Percentiles rank a stretch among this genome's conserved stretches.
These are phyloP conservation scores for Parascedosporium putredinis DNA, from an alignment of 2,329 filamentous ascomycete species.

Conservation along the genomic window DNA sequence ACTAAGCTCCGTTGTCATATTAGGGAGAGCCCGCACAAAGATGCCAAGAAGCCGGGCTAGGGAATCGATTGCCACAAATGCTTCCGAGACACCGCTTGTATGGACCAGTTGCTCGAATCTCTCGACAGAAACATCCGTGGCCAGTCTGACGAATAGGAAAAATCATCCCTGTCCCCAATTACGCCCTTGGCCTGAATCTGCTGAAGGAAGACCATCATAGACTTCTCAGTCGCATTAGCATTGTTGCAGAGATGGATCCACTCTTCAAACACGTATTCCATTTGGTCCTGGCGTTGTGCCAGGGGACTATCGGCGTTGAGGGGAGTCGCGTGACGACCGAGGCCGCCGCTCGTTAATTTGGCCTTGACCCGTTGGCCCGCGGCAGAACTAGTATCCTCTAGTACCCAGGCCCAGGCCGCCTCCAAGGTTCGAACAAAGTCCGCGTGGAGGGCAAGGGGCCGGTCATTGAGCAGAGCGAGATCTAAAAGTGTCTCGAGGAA, in stretches of 20 bases:
- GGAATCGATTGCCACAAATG: slow-evolving; percentile 60
- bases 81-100: slow-evolving; percentile 47
- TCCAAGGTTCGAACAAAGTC: slow-evolving; percentile 80
- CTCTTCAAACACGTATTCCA: slow-evolving; percentile 93
- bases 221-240: slow-evolving; percentile 62
- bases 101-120: slow-evolving; percentile 65
- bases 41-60: slow-evolving; percentile 70
- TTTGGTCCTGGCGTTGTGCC: slow-evolving; percentile 61
- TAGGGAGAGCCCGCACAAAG: slow-evolving; percentile 38
- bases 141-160: slow-evolving; percentile 66
- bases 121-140: slow-evolving; percentile 68
- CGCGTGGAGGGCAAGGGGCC: slow-evolving; percentile 67
- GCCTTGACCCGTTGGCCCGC: slow-evolving; percentile 62
- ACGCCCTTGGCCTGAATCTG: slow-evolving; percentile 70
- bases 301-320: slow-evolving; percentile 46
- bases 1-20: slow-evolving; percentile 27
- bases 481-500: slow-evolving; percentile 75
- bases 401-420: slow-evolving; percentile 70
- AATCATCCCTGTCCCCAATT: slow-evolving; percentile 68
- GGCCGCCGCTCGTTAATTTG: slow-evolving; percentile 37
- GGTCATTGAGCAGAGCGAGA: slow-evolving; percentile 65
- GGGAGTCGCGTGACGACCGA: slow-evolving; percentile 24
- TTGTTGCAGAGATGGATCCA: slow-evolving; percentile 80
- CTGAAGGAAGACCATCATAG: slow-evolving; percentile 65
- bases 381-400: slow-evolving; percentile 55